phyloP scores from a whole-genome alignment of 2,329 filamentous ascomycete species.

The Fusarium caatingaense region DNA sequence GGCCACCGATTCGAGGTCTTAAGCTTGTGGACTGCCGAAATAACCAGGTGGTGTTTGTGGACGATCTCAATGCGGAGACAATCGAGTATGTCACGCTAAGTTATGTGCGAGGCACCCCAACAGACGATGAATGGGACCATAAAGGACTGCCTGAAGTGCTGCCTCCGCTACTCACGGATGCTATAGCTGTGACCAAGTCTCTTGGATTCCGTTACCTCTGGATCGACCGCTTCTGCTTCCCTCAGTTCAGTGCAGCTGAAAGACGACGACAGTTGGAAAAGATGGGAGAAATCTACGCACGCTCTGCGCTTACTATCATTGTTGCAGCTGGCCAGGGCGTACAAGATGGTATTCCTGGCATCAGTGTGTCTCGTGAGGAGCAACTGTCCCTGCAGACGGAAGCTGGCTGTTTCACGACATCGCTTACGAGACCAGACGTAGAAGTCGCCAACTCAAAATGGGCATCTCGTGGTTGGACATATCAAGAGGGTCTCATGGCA shows the following conservation, averaged over 20 bases:
- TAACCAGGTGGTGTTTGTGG: slow-evolving; percentile 46
- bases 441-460: slow-evolving; percentile 52
- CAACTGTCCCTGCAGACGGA: slow-evolving; percentile 52
- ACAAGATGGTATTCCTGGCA: slow-evolving; percentile 50
- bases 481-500: slow-evolving; percentile 53
- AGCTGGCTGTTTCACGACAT: slow-evolving; percentile 51
- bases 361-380: slow-evolving; percentile 50
- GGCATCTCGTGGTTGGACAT: slow-evolving; percentile 52
- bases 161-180: slow-evolving; percentile 50
- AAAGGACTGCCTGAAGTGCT: slow-evolving; percentile 42
- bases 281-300: slow-evolving; percentile 51
- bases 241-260: slow-evolving; percentile 44
- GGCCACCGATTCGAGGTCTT: slow-evolving; percentile 43
- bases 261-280: slow-evolving; percentile 46
- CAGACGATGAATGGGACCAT: slow-evolving; percentile 34
- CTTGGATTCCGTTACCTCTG: slow-evolving; percentile 54
- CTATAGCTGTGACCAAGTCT: slow-evolving; percentile 47
- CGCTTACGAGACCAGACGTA: slow-evolving; percentile 51
- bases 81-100: slow-evolving; percentile 52
- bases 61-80: slow-evolving; percentile 41
- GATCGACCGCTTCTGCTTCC: slow-evolving; percentile 53
- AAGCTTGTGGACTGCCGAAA: slow-evolving; percentile 50
- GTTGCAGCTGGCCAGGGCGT: slow-evolving; percentile 50
- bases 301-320: slow-evolving; percentile 51
- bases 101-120: slow-evolving; percentile 48